A percentile compares a stretch with the other conserved stretches of the same genome.
phyloP scores from a whole-genome alignment of 805 yeast species.

The Metschnikowia hibisci region DNA sequence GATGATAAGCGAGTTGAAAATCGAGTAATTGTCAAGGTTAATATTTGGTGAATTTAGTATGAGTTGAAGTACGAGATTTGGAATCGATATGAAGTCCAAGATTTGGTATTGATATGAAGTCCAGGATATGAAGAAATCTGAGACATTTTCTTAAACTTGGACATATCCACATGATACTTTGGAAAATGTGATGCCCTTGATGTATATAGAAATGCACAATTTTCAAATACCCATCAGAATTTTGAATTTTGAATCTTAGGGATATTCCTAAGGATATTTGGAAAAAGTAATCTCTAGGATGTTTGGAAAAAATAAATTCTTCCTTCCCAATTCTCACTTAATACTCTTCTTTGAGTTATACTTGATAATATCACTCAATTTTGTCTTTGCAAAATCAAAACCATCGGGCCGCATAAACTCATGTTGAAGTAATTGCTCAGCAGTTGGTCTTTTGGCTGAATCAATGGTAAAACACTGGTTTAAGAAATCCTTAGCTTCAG shows the following conservation, averaged over 20 bases:
- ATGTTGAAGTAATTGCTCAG: constrained; percentile 55
- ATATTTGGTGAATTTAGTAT: too few species aligned
- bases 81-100: too few species aligned
- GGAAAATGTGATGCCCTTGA: not conserved
- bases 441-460: constrained; percentile 88
- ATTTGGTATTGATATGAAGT: too few species aligned
- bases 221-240: not conserved
- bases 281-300: too few species aligned
- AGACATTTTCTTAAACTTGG: too few species aligned
- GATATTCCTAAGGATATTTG: too few species aligned
- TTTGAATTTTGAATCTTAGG: too few species aligned
- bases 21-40: not conserved
- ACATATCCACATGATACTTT: too few species aligned
- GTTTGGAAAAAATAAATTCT: too few species aligned
- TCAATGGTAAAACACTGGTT: constrained; percentile 69
- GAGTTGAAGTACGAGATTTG: too few species aligned
- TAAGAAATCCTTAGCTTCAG: constrained; percentile 65
- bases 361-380: constrained; percentile 51
- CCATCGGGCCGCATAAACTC: constrained; percentile 42
- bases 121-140: too few species aligned
- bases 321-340: not conserved
- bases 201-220: not conserved
- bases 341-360: constrained; percentile 12
- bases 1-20: constrained; percentile 65
- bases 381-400: constrained; percentile 53